Evolutionary conservation across 495 filamentous ascomycete species (phyloP).

Genomic region (Trichocladium uniseriatum): DNA sequence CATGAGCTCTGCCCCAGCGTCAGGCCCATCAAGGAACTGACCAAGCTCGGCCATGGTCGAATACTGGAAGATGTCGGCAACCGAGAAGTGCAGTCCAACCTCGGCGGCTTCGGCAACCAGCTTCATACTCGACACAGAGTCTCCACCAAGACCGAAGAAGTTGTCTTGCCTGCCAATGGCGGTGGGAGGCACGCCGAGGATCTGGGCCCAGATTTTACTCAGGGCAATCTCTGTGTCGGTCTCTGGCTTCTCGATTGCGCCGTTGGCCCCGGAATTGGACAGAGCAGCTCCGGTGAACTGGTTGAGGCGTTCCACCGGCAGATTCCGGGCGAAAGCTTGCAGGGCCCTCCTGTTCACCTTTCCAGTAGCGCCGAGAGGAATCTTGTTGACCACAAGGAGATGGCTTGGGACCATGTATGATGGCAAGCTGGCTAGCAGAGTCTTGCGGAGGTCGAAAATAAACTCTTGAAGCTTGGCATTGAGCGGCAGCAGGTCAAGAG

Average conservation of each 20-base stretch:
- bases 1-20: too few species aligned
- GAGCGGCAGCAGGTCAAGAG: background rate
- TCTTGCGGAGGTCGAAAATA: background rate
- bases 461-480: background rate
- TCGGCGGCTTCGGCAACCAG: conserved; percentile 45
- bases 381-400: background rate
- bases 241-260: background rate
- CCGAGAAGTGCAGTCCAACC: conserved; percentile 43
- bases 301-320: background rate
- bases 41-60: conserved; percentile 2
- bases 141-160: conserved; percentile 56
- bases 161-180: conserved; percentile 42
- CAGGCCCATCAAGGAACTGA: too few species aligned
- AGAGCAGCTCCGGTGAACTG: background rate
- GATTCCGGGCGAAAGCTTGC: background rate
- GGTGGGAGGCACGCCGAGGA: conserved; percentile 14
- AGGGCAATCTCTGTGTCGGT: conserved; percentile 14
- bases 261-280: background rate
- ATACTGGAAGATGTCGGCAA: conserved; percentile 40
- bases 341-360: background rate
- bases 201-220: conserved; percentile 18
- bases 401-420: background rate
- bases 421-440: background rate
- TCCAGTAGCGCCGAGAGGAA: background rate
- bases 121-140: conserved; percentile 60